phyloP scores from a whole-genome alignment of 2,329 filamentous ascomycete genomes.

The Daldinia sp. region DNA sequence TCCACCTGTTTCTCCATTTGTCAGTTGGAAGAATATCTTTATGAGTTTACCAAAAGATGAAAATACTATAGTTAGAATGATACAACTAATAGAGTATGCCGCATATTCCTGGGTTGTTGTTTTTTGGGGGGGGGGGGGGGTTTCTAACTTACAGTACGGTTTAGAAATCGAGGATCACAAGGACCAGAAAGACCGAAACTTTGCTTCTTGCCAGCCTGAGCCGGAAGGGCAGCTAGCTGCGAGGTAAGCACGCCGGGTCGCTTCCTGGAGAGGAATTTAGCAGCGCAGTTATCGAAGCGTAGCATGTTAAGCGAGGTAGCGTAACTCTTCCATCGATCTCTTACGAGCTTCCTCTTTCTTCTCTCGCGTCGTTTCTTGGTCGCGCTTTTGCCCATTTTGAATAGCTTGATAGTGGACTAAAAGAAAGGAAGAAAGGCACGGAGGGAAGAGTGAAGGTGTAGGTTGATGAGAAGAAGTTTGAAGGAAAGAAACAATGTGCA shows the following conservation, averaged over 20 bases:
- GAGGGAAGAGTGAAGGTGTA: neutral
- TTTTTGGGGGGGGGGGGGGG: neutral
- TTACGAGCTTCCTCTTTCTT: neutral
- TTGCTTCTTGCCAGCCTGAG: neutral
- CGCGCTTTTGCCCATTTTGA: neutral
- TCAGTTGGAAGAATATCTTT: neutral
- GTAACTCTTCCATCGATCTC: neutral
- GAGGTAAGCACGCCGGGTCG: neutral
- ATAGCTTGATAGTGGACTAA: neutral
- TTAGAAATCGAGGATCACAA: constrained; percentile 11
- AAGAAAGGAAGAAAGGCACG: neutral
- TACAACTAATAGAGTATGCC: neutral
- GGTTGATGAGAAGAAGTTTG: neutral
- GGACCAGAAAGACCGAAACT: constrained; percentile 13
- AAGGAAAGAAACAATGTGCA: neutral
- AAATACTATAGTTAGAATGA: neutral
- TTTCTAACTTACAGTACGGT: constrained; percentile 17
- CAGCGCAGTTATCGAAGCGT: neutral
- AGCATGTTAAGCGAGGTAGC: neutral
- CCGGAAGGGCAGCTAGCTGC: neutral
- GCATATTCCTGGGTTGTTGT: neutral
- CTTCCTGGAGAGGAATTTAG: neutral
- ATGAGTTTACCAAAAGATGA: neutral
- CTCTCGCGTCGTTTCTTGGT: neutral
- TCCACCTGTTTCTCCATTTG: too few species aligned